Conservation (phyloP, 2,329 filamentous ascomycete genomes). For the Dothistroma pini region DNA sequence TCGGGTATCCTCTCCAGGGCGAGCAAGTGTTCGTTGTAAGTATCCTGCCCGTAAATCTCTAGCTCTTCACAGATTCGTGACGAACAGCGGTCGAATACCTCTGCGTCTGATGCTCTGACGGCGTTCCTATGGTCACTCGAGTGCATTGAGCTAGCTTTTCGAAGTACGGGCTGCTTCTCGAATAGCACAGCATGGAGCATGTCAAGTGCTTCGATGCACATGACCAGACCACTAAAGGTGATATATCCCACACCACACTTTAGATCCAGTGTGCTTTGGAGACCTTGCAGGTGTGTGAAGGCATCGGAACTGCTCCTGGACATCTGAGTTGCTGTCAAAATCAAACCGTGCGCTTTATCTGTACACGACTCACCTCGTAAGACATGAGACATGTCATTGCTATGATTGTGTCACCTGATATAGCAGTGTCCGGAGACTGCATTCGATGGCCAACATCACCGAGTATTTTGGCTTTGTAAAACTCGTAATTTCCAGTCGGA, state of each 20-base stretch:
- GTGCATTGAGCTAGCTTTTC: neutral
- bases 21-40: neutral
- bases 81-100: neutral
- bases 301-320: constrained; percentile 5
- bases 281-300: constrained; percentile 5
- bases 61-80: neutral
- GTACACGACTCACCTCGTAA: constrained; percentile 2
- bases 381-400: constrained; percentile 4
- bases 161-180: neutral
- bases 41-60: neutral
- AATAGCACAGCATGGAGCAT: constrained; percentile 3
- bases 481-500: too few species aligned
- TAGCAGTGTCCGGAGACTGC: constrained; percentile 2
- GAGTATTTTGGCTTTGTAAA: constrained; percentile 4
- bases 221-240: neutral
- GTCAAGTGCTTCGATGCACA: constrained; percentile 3
- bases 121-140: neutral
- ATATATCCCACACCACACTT: neutral
- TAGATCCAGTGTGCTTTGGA: constrained; percentile 1
- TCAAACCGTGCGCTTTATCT: neutral
- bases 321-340: neutral
- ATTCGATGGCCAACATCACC: constrained; percentile 3
- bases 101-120: neutral
- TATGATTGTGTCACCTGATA: neutral
- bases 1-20: neutral